Base-by-base conservation (phyloP, 768 basidiomycete species). In the Podaxis sp. region DNA sequence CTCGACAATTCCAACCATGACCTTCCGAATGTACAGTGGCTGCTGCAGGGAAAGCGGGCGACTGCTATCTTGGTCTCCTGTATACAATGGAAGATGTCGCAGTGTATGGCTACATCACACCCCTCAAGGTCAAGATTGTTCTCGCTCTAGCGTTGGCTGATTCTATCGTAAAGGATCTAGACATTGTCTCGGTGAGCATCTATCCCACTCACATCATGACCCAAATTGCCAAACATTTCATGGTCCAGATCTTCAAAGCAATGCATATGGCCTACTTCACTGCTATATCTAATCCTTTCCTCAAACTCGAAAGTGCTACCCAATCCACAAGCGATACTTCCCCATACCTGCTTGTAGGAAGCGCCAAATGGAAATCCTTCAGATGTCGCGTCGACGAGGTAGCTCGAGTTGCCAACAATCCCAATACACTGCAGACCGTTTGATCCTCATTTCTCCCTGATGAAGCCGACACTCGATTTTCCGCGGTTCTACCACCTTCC, bases 31-130 rank as follows among this genome's bases (percentile, higher is more conserved):
- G 54, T 48, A 57, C 63, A 81, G 80, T 80, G 46, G 72, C 68
- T 69, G 76, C 79, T 62, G 81, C 79, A 16, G 78, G 78, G 28
- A 93, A 91, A 72, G 75, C 82, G 3, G 78, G 77, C 4, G 93
- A 95, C 36, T 88, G 89, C 69, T 96, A 95, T 69, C 80, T 94
- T 38, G 93, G 93, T 4, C 77, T 95, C 58, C 74, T 96, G 25
- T 93, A 92, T 71, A 82, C 88, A n/a, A 89, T 95, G 80, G 94
- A 96, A 73, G 93, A 95, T 65, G 89, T 92, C 53, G 93, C 91
- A 1, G 91, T 93, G 40, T 95, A 95, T 72, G 94, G 93, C 42
- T 96, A 93, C 73, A 84, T 94, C 53, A 94, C 92, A 9, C 91
- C 93, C 11, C 76, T 92, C 62, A 91, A 89, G 69, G 81, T 94